A percentile compares a stretch with the other conserved stretches of the same genome.
Conservation (phyloP, 805 yeast species). For the Candida xyloterini region DNA sequence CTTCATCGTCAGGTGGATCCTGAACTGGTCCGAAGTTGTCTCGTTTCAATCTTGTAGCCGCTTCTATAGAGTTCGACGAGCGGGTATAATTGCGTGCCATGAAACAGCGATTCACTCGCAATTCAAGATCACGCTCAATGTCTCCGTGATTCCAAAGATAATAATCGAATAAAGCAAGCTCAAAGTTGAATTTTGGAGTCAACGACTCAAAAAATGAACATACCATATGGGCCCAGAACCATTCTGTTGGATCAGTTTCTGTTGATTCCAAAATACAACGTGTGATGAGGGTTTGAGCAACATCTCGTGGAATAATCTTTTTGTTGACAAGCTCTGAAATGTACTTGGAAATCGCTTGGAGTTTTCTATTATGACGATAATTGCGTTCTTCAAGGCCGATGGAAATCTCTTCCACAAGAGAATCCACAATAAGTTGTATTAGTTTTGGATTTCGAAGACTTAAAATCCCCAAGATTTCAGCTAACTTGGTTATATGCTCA, state of each 20-base stretch:
- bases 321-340: constrained; percentile 46
- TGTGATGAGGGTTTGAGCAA: constrained; percentile 30
- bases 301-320: background rate
- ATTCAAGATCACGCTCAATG: constrained; percentile 51
- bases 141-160: constrained; percentile 59
- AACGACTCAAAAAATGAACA: constrained; percentile 39
- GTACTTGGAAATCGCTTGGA: constrained; percentile 61
- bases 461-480: constrained; percentile 42
- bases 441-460: constrained; percentile 37
- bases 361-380: constrained; percentile 53
- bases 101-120: constrained; percentile 27
- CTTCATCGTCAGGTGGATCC: constrained; percentile 8
- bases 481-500: constrained; percentile 50
- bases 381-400: constrained; percentile 65
- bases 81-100: constrained; percentile 35
- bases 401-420: constrained; percentile 57
- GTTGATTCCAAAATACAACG: constrained; percentile 65
- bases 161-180: constrained; percentile 66
- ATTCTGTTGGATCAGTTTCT: constrained; percentile 61
- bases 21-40: too few species aligned
- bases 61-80: background rate
- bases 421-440: constrained; percentile 61
- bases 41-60: constrained; percentile 4
- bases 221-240: constrained; percentile 64
- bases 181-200: constrained; percentile 30